Percentiles rank a stretch among this genome's conserved stretches.
Evolutionary conservation across 768 basidiomycete genomes (phyloP).

Genomic region (Sarcodon sp.): DNA sequence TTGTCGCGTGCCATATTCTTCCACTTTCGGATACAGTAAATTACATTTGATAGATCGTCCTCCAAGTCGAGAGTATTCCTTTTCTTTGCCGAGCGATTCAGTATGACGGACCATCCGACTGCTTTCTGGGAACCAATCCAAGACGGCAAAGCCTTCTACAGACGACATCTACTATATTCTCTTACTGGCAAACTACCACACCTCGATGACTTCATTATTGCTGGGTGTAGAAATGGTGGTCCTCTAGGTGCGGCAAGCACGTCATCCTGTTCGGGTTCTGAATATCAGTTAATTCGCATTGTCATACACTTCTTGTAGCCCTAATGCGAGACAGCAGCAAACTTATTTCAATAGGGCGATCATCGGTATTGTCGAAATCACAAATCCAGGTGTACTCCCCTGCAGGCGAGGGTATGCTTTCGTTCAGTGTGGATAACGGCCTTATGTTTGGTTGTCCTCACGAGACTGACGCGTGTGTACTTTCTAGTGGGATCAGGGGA

Average conservation of each 20-base stretch:
- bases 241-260: slow-evolving; percentile 53
- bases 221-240: slow-evolving; percentile 78
- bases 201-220: slow-evolving; percentile 66
- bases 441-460: slow-evolving; percentile 1
- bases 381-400: slow-evolving; percentile 85
- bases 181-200: slow-evolving; percentile 69
- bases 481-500: slow-evolving; percentile 80
- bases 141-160: slow-evolving; percentile 79
- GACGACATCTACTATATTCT: slow-evolving; percentile 74
- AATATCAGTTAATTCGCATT: neutral
- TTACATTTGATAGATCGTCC: no score
- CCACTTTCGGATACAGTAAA: no score
- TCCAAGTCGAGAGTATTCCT: neutral
- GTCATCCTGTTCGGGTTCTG: neutral
- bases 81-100: neutral
- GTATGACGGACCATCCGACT: slow-evolving; percentile 59
- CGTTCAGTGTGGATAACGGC: slow-evolving; percentile 55
- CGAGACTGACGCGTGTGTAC: neutral
- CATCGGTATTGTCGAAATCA: slow-evolving; percentile 49
- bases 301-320: slow-evolving; percentile 33
- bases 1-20: no score
- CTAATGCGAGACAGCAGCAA: slow-evolving; percentile 80
- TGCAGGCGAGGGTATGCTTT: slow-evolving; percentile 58
- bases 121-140: slow-evolving; percentile 86
- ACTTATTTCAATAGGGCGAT: slow-evolving; percentile 55